phyloP scores from a whole-genome alignment of 2,329 filamentous ascomycete species.

The Hansfordia pulvinata region DNA sequence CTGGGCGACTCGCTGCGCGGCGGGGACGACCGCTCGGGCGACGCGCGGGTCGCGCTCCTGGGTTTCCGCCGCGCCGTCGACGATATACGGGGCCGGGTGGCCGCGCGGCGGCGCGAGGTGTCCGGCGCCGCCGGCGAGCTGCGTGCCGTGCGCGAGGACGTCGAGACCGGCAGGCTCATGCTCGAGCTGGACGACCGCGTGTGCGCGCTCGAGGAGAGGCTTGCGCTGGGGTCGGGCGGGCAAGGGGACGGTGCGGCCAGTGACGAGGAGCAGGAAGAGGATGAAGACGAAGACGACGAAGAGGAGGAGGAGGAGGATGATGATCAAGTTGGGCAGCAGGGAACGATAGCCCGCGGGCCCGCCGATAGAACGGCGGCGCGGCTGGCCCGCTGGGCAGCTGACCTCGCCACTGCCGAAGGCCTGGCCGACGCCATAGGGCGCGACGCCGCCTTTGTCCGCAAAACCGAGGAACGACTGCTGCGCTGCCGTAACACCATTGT shows the following conservation, averaged over 20 bases:
- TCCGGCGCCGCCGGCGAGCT: slow-evolving; percentile 51
- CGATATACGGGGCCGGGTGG: slow-evolving; percentile 54
- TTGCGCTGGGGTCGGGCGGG: slow-evolving; percentile 37
- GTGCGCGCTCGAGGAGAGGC: slow-evolving; percentile 44
- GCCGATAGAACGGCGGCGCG: not conserved
- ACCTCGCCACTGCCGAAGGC: slow-evolving; percentile 16
- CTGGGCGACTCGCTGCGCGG: slow-evolving; percentile 71
- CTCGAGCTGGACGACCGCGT: slow-evolving; percentile 54
- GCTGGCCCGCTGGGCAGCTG: not conserved
- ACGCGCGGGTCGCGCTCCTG: slow-evolving; percentile 74
- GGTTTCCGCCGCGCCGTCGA: slow-evolving; percentile 76
- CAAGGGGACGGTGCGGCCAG: slow-evolving; percentile 11
- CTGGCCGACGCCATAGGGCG: slow-evolving; percentile 30
- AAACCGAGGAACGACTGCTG: slow-evolving; percentile 34
- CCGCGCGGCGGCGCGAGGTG: slow-evolving; percentile 49
- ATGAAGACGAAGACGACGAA: slow-evolving; percentile 17
- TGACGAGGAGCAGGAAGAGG: slow-evolving; percentile 25
- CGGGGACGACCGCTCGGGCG: slow-evolving; percentile 84
- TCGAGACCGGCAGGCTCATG: slow-evolving; percentile 48
- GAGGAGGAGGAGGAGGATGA: slow-evolving; percentile 16
- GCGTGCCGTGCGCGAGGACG: slow-evolving; percentile 44
- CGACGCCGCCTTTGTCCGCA: slow-evolving; percentile 34
- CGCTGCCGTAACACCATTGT: slow-evolving; percentile 43
- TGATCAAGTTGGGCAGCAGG: slow-evolving; percentile 27
- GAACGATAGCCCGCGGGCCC: too few species aligned